phyloP scores from a whole-genome alignment of 2,329 filamentous ascomycete species.

The Pseudogymnoascus sp. region DNA sequence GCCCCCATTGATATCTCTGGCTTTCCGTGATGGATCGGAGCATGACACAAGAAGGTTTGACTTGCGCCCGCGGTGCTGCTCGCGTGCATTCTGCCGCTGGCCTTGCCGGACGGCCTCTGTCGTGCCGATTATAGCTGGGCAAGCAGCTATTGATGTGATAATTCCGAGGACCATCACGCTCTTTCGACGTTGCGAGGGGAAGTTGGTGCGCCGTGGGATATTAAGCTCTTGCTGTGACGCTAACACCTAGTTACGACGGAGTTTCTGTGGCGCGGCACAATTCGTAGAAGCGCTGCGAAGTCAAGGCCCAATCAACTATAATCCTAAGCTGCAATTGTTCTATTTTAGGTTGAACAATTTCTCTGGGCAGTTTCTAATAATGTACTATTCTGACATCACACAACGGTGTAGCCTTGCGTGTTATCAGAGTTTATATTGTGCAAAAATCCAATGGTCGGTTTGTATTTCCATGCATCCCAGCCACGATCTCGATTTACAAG shows the following conservation, averaged over 20 bases:
- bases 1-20: slow-evolving; percentile 31
- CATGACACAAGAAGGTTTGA: slow-evolving; percentile 38
- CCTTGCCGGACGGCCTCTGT: slow-evolving; percentile 37
- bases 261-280: background rate
- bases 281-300: background rate
- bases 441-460: background rate
- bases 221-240: background rate
- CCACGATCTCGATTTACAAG: background rate
- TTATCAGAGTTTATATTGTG: background rate
- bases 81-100: slow-evolving; percentile 35
- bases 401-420: background rate
- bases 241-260: background rate
- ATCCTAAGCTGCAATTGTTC: background rate
- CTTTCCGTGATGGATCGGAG: slow-evolving; percentile 27
- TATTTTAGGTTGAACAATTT: background rate
- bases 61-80: slow-evolving; percentile 37
- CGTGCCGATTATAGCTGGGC: slow-evolving; percentile 38
- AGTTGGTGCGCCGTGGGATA: background rate
- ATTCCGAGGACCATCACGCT: slow-evolving; percentile 23
- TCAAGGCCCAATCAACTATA: background rate
- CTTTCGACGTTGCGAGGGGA: background rate
- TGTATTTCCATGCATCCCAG: background rate
- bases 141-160: slow-evolving; percentile 26
- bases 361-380: background rate
- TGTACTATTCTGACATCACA: background rate